Evolutionary conservation across 1,284 basidiomycete species (phyloP).

Genomic region (Marasmius oreades): DNA sequence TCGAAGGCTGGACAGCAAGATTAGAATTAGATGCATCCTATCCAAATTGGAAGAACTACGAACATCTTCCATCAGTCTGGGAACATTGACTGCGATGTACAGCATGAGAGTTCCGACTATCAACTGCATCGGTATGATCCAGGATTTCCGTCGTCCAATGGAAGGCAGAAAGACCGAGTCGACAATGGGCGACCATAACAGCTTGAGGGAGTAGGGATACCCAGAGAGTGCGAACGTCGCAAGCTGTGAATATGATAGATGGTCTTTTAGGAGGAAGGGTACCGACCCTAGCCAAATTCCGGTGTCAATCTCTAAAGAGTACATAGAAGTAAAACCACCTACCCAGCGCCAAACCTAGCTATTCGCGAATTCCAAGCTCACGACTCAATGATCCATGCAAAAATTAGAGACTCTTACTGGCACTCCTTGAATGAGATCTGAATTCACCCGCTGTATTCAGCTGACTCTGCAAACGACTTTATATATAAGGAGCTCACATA

Average conservation of each 20-base stretch:
- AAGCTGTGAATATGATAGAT: conserved; percentile 95
- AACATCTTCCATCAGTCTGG: conserved; percentile 81
- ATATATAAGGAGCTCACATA: conserved; percentile 65
- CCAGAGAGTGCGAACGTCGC: conserved; percentile 92
- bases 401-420: conserved; percentile 64
- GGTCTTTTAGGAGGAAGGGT: conserved; percentile 93
- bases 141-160: conserved; percentile 91
- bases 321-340: conserved; percentile 18
- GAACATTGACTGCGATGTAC: conserved; percentile 80
- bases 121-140: conserved; percentile 97
- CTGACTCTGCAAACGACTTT: conserved; percentile 17
- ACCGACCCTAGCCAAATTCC: conserved; percentile 69
- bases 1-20: conserved; percentile 59
- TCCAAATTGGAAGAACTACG: conserved; percentile 25
- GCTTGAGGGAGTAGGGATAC: conserved; percentile 97
- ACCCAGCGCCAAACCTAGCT: conserved; percentile 78
- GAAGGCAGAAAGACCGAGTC: conserved; percentile 85
- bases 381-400: conserved; percentile 4
- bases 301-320: background rate
- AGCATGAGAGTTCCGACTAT: conserved; percentile 89
- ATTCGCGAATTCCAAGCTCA: conserved; percentile 11
- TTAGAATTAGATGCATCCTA: conserved; percentile 10
- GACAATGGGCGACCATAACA: conserved; percentile 97
- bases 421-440: conserved; percentile 92
- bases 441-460: conserved; percentile 5